Evolutionary conservation across 1,284 basidiomycete species (phyloP).

Genomic region (Wallemia hederae): DNA sequence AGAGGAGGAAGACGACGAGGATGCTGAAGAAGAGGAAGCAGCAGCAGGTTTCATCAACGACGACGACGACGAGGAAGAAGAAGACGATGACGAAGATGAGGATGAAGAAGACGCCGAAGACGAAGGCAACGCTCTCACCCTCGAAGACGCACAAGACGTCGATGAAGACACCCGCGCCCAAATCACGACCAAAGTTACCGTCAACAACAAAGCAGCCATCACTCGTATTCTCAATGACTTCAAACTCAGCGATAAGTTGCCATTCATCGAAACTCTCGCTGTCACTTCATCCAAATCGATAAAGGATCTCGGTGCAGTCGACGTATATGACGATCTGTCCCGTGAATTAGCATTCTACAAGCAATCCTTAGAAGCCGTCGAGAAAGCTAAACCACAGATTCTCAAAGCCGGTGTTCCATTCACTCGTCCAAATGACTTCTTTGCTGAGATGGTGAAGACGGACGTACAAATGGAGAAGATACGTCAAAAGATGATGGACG

Average conservation of each 20-base stretch:
- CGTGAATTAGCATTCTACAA: slow-evolving; percentile 93
- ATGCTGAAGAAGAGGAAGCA: slow-evolving; percentile 7
- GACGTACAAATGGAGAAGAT: slow-evolving; percentile 96
- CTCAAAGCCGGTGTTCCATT: slow-evolving; percentile 45
- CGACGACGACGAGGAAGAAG: slow-evolving; percentile 18
- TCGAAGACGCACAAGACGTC: slow-evolving; percentile 2
- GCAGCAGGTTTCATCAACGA: slow-evolving; percentile 23
- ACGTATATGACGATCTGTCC: slow-evolving; percentile 50
- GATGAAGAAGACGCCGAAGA: slow-evolving; percentile 3
- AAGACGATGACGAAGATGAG: slow-evolving; percentile 16
- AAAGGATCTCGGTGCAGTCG: slow-evolving; percentile 33
- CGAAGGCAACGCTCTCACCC: slow-evolving; percentile 6
- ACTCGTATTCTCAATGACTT: slow-evolving; percentile 50
- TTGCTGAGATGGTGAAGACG: slow-evolving; percentile 96
- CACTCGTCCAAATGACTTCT: slow-evolving; percentile 78
- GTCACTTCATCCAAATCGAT: slow-evolving; percentile 42
- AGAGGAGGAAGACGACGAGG: slow-evolving; percentile 2
- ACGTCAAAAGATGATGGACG: slow-evolving; percentile 65
- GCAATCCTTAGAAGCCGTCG: slow-evolving; percentile 59
- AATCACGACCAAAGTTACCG: slow-evolving; percentile 46
- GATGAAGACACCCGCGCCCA: slow-evolving; percentile 16
- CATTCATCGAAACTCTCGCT: slow-evolving; percentile 62
- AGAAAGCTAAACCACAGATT: slow-evolving; percentile 41
- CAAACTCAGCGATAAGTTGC: slow-evolving; percentile 37
- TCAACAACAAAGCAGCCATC: slow-evolving; percentile 56